phyloP scores from a whole-genome alignment of 106 monocot genomes.

The Allium sativum region DNA sequence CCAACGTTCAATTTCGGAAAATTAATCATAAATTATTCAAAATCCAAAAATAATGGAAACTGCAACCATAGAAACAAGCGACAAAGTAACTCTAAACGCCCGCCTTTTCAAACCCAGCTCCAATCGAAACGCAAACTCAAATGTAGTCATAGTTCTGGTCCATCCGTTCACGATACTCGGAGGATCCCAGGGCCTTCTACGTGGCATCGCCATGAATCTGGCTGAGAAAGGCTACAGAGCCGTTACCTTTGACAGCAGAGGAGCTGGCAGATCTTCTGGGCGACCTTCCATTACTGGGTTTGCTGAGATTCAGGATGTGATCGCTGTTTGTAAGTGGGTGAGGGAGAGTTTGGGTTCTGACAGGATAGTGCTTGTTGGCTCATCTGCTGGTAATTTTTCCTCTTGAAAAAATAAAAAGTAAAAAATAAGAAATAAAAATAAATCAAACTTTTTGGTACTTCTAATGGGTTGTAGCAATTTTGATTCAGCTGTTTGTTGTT shows the following conservation, averaged over 20 bases:
- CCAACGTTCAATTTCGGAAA: no score
- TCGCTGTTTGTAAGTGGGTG: conserved; percentile 68
- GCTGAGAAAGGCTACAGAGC: conserved; percentile 45
- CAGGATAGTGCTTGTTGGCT: conserved; percentile 85
- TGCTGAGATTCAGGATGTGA: conserved; percentile 65
- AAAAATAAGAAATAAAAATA: no score
- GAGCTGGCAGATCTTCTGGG: conserved; percentile 85
- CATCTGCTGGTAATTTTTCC: conserved; percentile 64
- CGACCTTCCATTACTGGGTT: conserved; percentile 73
- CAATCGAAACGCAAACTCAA: conserved; percentile 13
- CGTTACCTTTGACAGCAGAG: conserved; percentile 90
- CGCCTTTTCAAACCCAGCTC: conserved; percentile 55
- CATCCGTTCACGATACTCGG: conserved; percentile 89
- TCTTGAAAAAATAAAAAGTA: no score
- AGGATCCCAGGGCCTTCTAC: conserved; percentile 76
- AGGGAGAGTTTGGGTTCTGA: conserved; percentile 16
- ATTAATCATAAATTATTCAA: no score
- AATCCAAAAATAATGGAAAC: conserved; percentile 26
- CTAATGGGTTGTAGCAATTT: no score
- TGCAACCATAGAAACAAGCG: conserved; percentile 44
- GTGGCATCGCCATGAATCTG: conserved; percentile 65
- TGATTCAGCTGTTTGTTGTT: no score
- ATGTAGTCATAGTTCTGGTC: conserved; percentile 61
- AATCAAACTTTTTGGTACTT: no score
- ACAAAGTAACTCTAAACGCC: conserved; percentile 52